Evolutionary conservation across 106 monocot genomes (phyloP).

Genomic region (Cymbidium sinense): DNA sequence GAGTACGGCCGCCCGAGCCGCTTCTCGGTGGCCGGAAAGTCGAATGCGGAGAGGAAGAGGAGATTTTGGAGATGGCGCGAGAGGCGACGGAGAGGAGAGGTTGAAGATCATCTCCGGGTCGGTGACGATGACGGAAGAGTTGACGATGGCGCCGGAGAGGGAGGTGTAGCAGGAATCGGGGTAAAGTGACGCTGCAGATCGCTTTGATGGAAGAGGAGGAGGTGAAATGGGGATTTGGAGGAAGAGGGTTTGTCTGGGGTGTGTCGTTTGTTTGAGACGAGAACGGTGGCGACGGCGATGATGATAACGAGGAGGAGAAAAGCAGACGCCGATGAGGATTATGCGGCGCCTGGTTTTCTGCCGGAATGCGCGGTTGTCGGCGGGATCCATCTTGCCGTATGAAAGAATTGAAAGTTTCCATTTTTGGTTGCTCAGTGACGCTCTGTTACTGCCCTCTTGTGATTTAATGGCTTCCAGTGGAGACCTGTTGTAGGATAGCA

Average conservation of each 20-base stretch:
- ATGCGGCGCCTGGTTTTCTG: slow-evolving; percentile 34
- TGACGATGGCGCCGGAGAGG: slow-evolving; percentile 29
- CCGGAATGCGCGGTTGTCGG: slow-evolving; percentile 30
- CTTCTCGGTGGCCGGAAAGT: slow-evolving; percentile 13
- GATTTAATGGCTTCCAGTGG: too few species aligned
- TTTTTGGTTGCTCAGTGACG: neutral
- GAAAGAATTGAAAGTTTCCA: slow-evolving; percentile 36
- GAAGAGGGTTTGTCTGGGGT: neutral
- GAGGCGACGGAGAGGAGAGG: slow-evolving; percentile 44
- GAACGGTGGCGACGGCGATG: slow-evolving; percentile 12
- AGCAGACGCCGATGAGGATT: slow-evolving; percentile 29
- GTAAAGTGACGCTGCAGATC: slow-evolving; percentile 46
- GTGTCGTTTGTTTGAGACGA: slow-evolving; percentile 12
- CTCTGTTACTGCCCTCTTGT: too few species aligned
- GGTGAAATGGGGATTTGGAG: neutral
- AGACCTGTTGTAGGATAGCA: too few species aligned
- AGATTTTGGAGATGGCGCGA: slow-evolving; percentile 15
- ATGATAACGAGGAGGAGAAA: slow-evolving; percentile 2
- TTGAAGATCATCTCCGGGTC: slow-evolving; percentile 55
- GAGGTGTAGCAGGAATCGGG: slow-evolving; percentile 54
- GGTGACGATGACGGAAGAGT: neutral
- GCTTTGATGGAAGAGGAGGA: slow-evolving; percentile 40
- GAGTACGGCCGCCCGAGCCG: slow-evolving; percentile 26
- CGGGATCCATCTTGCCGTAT: slow-evolving; percentile 43
- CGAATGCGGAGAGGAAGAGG: slow-evolving; percentile 11